Evolutionary conservation across 345 rosid species (phyloP).

Genomic region (Streptanthus diversifolius): DNA sequence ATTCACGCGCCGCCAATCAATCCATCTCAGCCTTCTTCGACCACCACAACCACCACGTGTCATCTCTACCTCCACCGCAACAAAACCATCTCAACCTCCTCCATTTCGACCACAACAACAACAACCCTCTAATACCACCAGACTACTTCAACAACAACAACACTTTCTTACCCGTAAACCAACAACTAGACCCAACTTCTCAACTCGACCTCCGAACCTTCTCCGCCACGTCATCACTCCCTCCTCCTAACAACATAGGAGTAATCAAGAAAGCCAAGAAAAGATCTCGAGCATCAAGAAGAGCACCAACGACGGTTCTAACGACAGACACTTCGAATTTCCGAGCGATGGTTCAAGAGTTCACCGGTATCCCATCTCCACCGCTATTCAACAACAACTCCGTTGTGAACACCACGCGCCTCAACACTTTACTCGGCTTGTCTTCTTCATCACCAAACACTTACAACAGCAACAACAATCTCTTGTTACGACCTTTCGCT

Average conservation of each 20-base stretch:
- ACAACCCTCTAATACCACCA: constrained; percentile 43
- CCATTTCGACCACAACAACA: constrained; percentile 33
- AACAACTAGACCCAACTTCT: constrained; percentile 45
- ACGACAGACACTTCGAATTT: constrained; percentile 88
- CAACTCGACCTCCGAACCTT: constrained; percentile 51
- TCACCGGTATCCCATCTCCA: constrained; percentile 91
- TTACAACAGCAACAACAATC: constrained; percentile 44
- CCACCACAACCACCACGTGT: constrained; percentile 33
- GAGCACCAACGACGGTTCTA: constrained; percentile 91
- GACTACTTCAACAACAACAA: constrained; percentile 53
- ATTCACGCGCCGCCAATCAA: constrained; percentile 56
- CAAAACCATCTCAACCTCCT: constrained; percentile 34
- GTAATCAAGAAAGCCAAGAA: constrained; percentile 66
- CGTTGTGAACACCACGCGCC: constrained; percentile 52
- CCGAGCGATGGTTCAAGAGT: constrained; percentile 97
- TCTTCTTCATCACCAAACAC: constrained; percentile 41
- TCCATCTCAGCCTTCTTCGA: constrained; percentile 51
- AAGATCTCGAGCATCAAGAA: constrained; percentile 82
- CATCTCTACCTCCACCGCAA: constrained; percentile 36
- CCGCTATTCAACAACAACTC: constrained; percentile 60
- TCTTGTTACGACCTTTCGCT: constrained; percentile 52
- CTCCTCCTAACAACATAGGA: constrained; percentile 22
- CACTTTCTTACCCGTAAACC: constrained; percentile 49
- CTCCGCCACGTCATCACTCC: constrained; percentile 43
- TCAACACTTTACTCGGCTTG: constrained; percentile 58